These are phyloP conservation scores for Albophoma yamanashiensis DNA, from an alignment of 2,329 filamentous ascomycete species.

Conservation along the genomic window DNA sequence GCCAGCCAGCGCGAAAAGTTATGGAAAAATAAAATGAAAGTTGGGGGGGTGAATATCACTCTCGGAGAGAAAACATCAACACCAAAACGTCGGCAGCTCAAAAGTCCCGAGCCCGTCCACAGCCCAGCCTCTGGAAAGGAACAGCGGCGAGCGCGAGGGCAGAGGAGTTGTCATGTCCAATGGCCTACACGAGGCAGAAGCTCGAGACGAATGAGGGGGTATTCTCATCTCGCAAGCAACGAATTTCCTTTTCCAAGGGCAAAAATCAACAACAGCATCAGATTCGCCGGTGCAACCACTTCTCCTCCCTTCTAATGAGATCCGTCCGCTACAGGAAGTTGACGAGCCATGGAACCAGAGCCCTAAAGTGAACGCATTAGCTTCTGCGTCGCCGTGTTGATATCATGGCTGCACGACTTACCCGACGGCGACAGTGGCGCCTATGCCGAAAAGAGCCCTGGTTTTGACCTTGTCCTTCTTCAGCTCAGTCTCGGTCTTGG, in stretches of 20 bases:
- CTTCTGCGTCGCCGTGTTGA: background rate
- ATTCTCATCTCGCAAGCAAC: background rate
- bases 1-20: background rate
- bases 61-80: background rate
- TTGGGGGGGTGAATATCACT: background rate
- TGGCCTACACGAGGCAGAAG: conserved; percentile 1
- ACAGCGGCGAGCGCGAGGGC: background rate
- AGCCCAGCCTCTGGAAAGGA: background rate
- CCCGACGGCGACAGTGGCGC: conserved; percentile 82
- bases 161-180: background rate
- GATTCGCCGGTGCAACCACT: background rate
- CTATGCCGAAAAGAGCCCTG: conserved; percentile 75
- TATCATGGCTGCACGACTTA: conserved; percentile 40
- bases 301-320: background rate
- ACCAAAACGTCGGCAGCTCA: conserved; percentile 1
- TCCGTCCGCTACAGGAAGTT: conserved; percentile 30
- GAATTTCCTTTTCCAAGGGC: background rate
- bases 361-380: conserved; percentile 18
- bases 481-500: conserved; percentile 69
- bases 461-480: conserved; percentile 80
- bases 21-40: background rate
- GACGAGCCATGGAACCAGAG: conserved; percentile 40
- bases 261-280: background rate
- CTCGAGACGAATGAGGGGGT: conserved; percentile 1
- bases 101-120: conserved; percentile 1